A percentile compares a stretch with the other conserved stretches of the same genome.
Conservation (phyloP, 1,139 yeast species). For the Yamadazyma kanchanaburiensis region DNA sequence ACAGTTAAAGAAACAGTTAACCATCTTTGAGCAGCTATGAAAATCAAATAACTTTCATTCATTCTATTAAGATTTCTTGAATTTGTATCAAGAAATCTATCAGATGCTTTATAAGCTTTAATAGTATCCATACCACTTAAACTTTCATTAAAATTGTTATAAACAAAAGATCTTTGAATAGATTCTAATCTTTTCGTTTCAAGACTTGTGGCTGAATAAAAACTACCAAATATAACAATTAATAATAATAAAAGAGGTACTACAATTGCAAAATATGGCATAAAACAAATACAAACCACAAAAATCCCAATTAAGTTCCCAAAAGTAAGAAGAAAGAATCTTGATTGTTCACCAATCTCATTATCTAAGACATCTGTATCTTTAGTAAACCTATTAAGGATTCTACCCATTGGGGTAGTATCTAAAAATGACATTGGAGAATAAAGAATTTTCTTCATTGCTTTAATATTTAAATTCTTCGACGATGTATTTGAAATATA, state of each 20-base stretch:
- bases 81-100: slow-evolving; percentile 50
- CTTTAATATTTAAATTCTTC: slow-evolving; percentile 39
- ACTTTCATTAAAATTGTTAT: slow-evolving; percentile 73
- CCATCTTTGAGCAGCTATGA: slow-evolving; percentile 78
- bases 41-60: slow-evolving; percentile 70
- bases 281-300: slow-evolving; percentile 63
- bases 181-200: slow-evolving; percentile 85
- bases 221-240: slow-evolving; percentile 38
- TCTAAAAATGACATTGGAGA: slow-evolving; percentile 59
- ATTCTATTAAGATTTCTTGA: slow-evolving; percentile 53
- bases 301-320: slow-evolving; percentile 62
- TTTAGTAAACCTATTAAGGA: slow-evolving; percentile 64
- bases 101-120: slow-evolving; percentile 53
- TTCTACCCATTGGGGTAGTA: slow-evolving; percentile 60
- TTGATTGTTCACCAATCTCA: slow-evolving; percentile 60
- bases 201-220: slow-evolving; percentile 64
- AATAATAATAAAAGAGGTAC: slow-evolving; percentile 37
- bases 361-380: slow-evolving; percentile 85
- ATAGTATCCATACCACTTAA: slow-evolving; percentile 71
- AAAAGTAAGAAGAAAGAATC: slow-evolving; percentile 43
- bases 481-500: slow-evolving; percentile 51
- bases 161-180: slow-evolving; percentile 68
- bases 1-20: slow-evolving; percentile 62
- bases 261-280: slow-evolving; percentile 60
- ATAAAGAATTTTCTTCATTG: slow-evolving; percentile 59